Evolutionary conservation across 2,329 filamentous ascomycete genomes (phyloP).

Genomic region (Xylariaceae sp.): DNA sequence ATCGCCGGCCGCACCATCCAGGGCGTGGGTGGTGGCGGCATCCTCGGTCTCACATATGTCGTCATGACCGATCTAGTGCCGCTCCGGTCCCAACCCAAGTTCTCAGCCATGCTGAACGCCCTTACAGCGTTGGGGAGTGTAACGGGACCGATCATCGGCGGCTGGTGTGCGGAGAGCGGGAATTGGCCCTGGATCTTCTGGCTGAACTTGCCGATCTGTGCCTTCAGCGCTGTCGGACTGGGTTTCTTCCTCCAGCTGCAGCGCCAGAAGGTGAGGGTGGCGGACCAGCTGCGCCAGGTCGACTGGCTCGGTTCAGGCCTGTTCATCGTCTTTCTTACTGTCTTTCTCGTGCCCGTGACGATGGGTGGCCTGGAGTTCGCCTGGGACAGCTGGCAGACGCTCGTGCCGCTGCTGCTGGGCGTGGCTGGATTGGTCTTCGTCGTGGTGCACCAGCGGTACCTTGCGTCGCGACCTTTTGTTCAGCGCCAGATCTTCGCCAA

Average conservation of each 20-base stretch:
- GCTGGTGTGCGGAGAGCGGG: slow-evolving; percentile 11
- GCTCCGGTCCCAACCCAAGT: slow-evolving; percentile 17
- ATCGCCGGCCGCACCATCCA: slow-evolving; percentile 14
- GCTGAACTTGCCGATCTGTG: slow-evolving; percentile 19
- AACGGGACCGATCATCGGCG: slow-evolving; percentile 12
- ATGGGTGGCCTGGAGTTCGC: slow-evolving; percentile 38
- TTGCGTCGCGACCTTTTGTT: slow-evolving; percentile 9
- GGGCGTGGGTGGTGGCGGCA: slow-evolving; percentile 17
- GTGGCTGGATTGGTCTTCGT: slow-evolving; percentile 15
- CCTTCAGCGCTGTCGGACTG: slow-evolving; percentile 1
- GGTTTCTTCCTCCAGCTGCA: slow-evolving; percentile 11
- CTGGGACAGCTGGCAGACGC: slow-evolving; percentile 37
- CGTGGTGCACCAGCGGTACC: slow-evolving; percentile 20
- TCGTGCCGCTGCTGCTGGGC: slow-evolving; percentile 14
- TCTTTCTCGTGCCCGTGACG: slow-evolving; percentile 46
- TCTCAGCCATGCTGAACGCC: slow-evolving; percentile 5
- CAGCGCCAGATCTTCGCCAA: slow-evolving; percentile 3
- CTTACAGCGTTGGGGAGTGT: slow-evolving; percentile 16
- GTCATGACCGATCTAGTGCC: slow-evolving; percentile 17
- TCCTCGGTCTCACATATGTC: slow-evolving; percentile 10
- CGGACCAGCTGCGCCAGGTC: slow-evolving; percentile 23
- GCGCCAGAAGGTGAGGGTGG: not conserved
- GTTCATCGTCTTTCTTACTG: slow-evolving; percentile 41
- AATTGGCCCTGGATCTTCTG: slow-evolving; percentile 18
- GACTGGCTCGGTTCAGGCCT: slow-evolving; percentile 48